Conservation (phyloP, 441 rosid species). For the Corymbia calophylla region DNA sequence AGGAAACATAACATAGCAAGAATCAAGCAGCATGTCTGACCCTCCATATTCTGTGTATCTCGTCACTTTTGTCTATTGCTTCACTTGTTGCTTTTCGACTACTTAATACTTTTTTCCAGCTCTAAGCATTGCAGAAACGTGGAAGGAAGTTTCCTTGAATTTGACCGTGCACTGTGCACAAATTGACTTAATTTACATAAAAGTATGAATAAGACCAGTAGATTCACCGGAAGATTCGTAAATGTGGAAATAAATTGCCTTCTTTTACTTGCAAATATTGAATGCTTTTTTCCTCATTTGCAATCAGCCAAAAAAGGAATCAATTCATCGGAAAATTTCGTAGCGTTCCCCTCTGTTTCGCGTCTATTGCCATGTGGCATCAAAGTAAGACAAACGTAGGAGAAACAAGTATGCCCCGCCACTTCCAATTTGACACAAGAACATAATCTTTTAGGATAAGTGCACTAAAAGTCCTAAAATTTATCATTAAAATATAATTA, state of each 20-base stretch:
- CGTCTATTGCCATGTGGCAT: neutral
- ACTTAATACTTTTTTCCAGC: neutral
- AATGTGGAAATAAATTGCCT: neutral
- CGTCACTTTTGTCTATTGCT: neutral
- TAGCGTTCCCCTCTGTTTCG: neutral
- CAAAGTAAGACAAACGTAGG: neutral
- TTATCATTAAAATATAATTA: accelerated
- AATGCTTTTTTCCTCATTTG: neutral
- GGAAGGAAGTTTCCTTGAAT: neutral
- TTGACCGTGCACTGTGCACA: neutral
- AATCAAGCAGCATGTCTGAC: neutral
- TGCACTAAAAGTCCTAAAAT: neutral
- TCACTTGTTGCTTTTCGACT: neutral
- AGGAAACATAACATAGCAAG: neutral
- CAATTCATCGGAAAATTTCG: neutral
- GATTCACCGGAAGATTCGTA: neutral
- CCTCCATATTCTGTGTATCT: neutral
- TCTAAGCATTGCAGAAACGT: neutral
- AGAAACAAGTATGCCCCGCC: neutral
- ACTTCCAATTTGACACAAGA: neutral
- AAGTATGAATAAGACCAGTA: neutral
- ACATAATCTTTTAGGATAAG: neutral
- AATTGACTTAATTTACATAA: neutral
- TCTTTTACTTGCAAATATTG: neutral
- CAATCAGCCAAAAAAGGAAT: neutral